Evolutionary conservation across 2,329 filamentous ascomycete species (phyloP), one percentile per base, ranked within the genome.

Genomic region (Fusarium temperatum): DNA sequence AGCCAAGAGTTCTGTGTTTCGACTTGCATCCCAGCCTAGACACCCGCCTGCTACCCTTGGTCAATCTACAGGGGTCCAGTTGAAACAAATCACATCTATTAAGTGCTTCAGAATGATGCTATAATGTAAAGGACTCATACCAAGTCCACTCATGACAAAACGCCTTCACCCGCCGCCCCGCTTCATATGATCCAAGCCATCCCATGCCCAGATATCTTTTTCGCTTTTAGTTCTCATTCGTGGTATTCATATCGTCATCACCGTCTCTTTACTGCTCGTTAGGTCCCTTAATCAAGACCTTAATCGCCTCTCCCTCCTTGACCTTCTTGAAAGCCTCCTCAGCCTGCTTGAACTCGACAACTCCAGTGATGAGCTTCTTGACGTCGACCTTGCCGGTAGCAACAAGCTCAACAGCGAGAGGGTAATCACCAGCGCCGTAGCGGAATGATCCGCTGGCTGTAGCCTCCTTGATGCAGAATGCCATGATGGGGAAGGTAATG

Each of bases 401-500:
- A 3, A 98, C 90, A 70, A 98, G 87, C 73, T 94, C 90, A 51
- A 98, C 87, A 9, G 94, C 94, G 12, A 95, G 89, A 80, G 91
- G 89, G 83, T 98, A 98, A 83, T 98, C 96, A 26, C 95, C 95
- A 62, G 90, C 89, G 8, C 92, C 92, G 83, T 98, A 98, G 44
- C 96, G 90, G 88, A 98, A 98, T 72, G 92, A 95, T 28, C 96
- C 96, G 80, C 92, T 93, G 53, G 93, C 88, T 17, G 92, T 97
- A 58, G 98, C 87, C 86, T 98, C 96, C 85, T 98, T 98, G 57
- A 91, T 88, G 82, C 95, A 97, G 80, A 97, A 87, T 10, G 93
- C 92, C 89, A 96, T 93, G 81, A 98, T 97, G 58, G 96, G 96
- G 86, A 98, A 98, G 14, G 84, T 93, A 82, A 98, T 95, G 79